Evolutionary conservation across 2,329 filamentous ascomycete species (phyloP).

Genomic region (Diaporthe helianthi): DNA sequence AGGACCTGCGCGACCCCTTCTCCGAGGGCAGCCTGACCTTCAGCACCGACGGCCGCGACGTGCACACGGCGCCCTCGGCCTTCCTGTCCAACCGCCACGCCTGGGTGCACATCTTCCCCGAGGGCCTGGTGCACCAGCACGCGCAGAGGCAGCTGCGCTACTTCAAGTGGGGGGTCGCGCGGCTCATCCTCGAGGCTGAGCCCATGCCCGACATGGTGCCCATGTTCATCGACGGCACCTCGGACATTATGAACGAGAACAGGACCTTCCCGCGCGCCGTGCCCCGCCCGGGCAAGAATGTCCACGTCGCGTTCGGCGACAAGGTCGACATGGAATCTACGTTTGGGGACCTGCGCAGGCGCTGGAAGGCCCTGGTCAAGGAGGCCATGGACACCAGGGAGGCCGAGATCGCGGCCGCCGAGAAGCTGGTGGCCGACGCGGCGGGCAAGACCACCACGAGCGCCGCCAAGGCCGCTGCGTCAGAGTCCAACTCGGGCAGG

Average conservation of each 20-base stretch:
- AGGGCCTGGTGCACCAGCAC: constrained; percentile 92
- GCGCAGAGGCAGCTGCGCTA: constrained; percentile 83
- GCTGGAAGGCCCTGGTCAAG: constrained; percentile 74
- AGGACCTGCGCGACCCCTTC: constrained; percentile 55
- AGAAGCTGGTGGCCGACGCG: constrained; percentile 5
- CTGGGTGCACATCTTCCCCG: constrained; percentile 96
- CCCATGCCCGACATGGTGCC: constrained; percentile 88
- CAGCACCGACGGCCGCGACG: constrained; percentile 71
- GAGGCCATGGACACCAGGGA: constrained; percentile 56
- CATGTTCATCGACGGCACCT: constrained; percentile 92
- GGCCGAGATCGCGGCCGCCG: constrained; percentile 38
- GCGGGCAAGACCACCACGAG: background rate
- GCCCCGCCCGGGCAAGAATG: constrained; percentile 74
- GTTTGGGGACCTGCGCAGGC: constrained; percentile 78
- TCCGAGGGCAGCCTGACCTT: constrained; percentile 57
- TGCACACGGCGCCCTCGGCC: constrained; percentile 73
- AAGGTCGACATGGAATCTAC: constrained; percentile 73
- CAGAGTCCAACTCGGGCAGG: constrained; percentile 27
- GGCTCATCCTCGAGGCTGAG: constrained; percentile 88
- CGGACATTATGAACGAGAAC: constrained; percentile 86
- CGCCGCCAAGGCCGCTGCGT: constrained; percentile 10
- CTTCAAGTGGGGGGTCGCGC: constrained; percentile 96
- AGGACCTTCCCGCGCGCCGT: constrained; percentile 81
- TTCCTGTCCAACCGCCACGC: constrained; percentile 73
- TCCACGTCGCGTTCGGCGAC: constrained; percentile 81